These are phyloP conservation scores for Paraphaeosphaeria minitans DNA, from an alignment of 2,329 filamentous ascomycete species.

Conservation along the genomic window DNA sequence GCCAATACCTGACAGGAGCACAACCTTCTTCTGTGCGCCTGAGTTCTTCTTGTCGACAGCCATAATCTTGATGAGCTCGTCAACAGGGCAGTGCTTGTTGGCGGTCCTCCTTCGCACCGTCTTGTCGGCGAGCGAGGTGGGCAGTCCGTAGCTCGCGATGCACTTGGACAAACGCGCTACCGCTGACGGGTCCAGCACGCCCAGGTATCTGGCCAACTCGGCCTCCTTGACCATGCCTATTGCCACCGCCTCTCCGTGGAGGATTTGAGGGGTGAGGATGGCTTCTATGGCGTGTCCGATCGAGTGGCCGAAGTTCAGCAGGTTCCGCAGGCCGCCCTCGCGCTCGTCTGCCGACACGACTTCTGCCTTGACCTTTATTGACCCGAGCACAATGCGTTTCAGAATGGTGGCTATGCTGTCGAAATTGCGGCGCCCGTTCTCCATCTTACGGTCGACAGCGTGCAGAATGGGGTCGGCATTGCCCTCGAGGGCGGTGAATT, in stretches of 20 bases:
- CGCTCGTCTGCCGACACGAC: conserved; percentile 95
- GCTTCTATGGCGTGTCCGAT: conserved; percentile 97
- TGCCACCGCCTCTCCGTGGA: conserved; percentile 94
- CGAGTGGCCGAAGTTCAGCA: conserved; percentile 97
- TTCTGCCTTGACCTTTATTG: conserved; percentile 89
- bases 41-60: conserved; percentile 99
- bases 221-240: conserved; percentile 99
- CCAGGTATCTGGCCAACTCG: conserved; percentile 86
- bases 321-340: conserved; percentile 89
- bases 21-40: conserved; percentile 92
- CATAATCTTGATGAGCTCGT: conserved; percentile 89
- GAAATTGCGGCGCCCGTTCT: conserved; percentile 65
- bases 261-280: conserved; percentile 89
- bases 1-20: conserved; percentile 88
- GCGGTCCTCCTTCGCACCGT: conserved; percentile 81
- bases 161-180: conserved; percentile 91
- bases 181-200: conserved; percentile 81
- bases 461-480: conserved; percentile 78
- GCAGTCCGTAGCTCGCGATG: conserved; percentile 90
- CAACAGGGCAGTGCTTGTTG: conserved; percentile 84
- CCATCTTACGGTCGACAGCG: conserved; percentile 67
- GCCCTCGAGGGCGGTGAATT: conserved; percentile 83
- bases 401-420: conserved; percentile 64
- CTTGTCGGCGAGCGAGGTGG: conserved; percentile 83
- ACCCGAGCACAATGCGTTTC: conserved; percentile 76